Percentiles rank a stretch among this genome's conserved stretches.
Evolutionary conservation across 805 yeast genomes (phyloP).

Genomic region (Candida succiphila): DNA sequence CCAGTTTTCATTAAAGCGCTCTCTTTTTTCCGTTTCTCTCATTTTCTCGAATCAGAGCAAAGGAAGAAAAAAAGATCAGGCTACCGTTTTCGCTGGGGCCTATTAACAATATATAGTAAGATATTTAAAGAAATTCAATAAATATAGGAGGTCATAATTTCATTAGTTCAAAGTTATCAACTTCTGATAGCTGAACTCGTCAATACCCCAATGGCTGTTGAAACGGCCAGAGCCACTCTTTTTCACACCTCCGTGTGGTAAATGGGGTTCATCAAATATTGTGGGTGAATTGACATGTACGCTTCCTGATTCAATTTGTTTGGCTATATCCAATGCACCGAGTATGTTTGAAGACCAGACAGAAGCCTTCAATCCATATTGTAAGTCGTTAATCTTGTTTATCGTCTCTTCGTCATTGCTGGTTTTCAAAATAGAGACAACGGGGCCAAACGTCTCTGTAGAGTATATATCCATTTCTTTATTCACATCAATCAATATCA

Average conservation of each 20-base stretch:
- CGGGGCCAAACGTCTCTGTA: slow-evolving; percentile 35
- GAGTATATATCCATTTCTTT: slow-evolving; percentile 18
- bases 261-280: slow-evolving; percentile 16
- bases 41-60: no score
- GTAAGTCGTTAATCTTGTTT: slow-evolving; percentile 16
- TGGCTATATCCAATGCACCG: slow-evolving; percentile 24
- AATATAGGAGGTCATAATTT: no score
- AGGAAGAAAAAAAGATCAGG: no score
- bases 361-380: slow-evolving; percentile 30
- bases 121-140: no score
- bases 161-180: slow-evolving; percentile 14
- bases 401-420: slow-evolving; percentile 11
- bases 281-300: slow-evolving; percentile 24
- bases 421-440: slow-evolving; percentile 23
- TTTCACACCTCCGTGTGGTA: slow-evolving; percentile 38
- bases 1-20: no score
- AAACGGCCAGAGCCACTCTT: slow-evolving; percentile 33
- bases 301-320: slow-evolving; percentile 28
- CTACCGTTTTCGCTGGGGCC: no score
- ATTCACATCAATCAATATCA: slow-evolving; percentile 23
- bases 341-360: slow-evolving; percentile 30
- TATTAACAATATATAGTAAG: no score
- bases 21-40: no score
- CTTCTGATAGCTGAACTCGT: slow-evolving; percentile 28
- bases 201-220: slow-evolving; percentile 35